Base-by-base conservation (phyloP, 495 filamentous ascomycete species). In the Neurospora pannonica region DNA sequence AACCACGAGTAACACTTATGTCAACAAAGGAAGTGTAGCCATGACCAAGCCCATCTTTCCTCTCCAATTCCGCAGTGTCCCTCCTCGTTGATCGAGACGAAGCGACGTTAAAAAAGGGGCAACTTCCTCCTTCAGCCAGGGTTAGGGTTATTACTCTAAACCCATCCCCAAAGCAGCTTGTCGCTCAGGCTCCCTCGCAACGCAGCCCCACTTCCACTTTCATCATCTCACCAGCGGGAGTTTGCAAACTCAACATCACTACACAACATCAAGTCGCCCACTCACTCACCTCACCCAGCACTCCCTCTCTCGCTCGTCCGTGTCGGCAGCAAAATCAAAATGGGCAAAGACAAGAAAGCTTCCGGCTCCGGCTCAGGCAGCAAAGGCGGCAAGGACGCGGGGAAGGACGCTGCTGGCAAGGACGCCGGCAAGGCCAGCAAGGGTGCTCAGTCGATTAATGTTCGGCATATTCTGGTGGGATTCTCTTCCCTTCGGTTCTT, bases 381-480 rank as follows among this genome's bases (percentile, higher is more conserved):
- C 75, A 77, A 83, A 46, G 81, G 83, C 74, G 84, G 81, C 48
- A 87, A 85, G 74, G 83, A 80, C 70, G 85, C 85, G 70, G 80
- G 81, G 46, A 87, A 89, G 73, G 84, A 84, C 21, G 87, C 88
- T 54, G 84, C 83, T 40, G 82, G 80, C n/a, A 82, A 81, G 24
- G 86, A 85, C 40, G 83, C 83, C 40, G 85, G 86, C 71, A 83
- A 80, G 40, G 83, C 82, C 70, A 81, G 72, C n/a, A 97, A 96
- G 81, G 88, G 91, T 6, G 93, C 92, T 1, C 92, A 89, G 75
- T 88, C 88, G 54, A 93, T 98, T 78, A 94, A 97, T 77, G 93
- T 95, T 48, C 87, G 95, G 24, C 95, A 98, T 82, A 97, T 98
- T 77, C 85, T 98, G 76, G 91, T 42, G 17, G 17, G 39, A 6